Conservation (phyloP, 208 protist species). For the Wallacemonas sp. region DNA sequence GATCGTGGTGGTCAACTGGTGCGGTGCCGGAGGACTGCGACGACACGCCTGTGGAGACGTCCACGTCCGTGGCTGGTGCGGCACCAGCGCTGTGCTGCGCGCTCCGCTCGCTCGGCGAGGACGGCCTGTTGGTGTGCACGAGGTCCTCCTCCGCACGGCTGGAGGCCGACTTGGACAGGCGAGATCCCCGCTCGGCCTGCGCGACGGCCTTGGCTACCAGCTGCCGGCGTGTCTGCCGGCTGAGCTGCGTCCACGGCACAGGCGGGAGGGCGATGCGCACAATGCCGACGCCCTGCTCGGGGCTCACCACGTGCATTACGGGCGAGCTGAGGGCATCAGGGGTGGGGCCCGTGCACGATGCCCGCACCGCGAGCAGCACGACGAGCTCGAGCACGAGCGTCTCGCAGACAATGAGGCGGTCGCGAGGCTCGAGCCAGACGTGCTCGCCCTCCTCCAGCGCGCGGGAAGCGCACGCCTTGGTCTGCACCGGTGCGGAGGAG, state of each 20-base stretch:
- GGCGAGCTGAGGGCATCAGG: neutral
- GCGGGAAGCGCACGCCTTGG: neutral
- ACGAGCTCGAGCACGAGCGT: slow-evolving; percentile 4
- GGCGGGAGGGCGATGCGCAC: neutral
- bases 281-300: neutral
- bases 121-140: slow-evolving; percentile 11
- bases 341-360: neutral
- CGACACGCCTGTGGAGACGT: too few relatives aligned
- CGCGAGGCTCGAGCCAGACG: slow-evolving; percentile 14
- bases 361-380: neutral
- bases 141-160: slow-evolving; percentile 15
- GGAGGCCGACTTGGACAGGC: too few relatives aligned
- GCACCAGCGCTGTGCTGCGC: too few relatives aligned
- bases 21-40: neutral
- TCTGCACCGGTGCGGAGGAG: neutral
- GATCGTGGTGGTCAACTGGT: neutral
- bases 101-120: neutral
- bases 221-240: neutral
- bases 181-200: neutral
- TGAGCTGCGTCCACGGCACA: neutral
- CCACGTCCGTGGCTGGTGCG: too few relatives aligned
- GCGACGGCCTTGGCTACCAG: slow-evolving; percentile 3
- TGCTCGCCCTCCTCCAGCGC: slow-evolving; percentile 18
- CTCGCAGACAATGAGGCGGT: slow-evolving; percentile 11
- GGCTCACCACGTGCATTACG: slow-evolving; percentile 1